These are phyloP conservation scores for Pyrenophora teres DNA, from an alignment of 2,329 filamentous ascomycete genomes.

Conservation along the genomic window DNA sequence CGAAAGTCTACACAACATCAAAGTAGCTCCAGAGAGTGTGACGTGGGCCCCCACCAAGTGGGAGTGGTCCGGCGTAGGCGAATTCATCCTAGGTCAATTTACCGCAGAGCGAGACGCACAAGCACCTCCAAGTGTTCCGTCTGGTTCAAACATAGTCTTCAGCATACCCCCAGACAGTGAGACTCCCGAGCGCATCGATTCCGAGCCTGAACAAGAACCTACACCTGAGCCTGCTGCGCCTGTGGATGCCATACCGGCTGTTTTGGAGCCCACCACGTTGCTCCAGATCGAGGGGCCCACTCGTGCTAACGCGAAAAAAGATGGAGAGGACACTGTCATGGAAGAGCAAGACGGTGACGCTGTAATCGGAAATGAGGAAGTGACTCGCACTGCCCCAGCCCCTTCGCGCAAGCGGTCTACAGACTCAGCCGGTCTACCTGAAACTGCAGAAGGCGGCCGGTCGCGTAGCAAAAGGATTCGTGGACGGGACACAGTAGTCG, in stretches of 20 bases:
- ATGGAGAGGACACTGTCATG: constrained; percentile 26
- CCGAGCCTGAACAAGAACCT: constrained; percentile 1
- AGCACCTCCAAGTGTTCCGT: constrained; percentile 24
- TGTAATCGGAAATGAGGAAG: constrained; percentile 24
- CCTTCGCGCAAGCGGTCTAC: constrained; percentile 64
- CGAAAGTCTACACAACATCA: constrained; percentile 16
- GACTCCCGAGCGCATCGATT: constrained; percentile 24
- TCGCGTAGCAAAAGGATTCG: constrained; percentile 65
- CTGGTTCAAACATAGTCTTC: constrained; percentile 51
- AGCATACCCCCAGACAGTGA: constrained; percentile 43
- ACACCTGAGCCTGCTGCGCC: constrained; percentile 6
- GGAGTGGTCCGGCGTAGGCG: constrained; percentile 56
- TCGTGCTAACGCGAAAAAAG: constrained; percentile 6
- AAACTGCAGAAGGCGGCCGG: constrained; percentile 61
- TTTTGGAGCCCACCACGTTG: constrained; percentile 9
- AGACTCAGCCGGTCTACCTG: constrained; percentile 63
- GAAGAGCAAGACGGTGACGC: constrained; percentile 21
- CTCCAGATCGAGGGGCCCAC: constrained; percentile 6
- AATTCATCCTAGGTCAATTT: constrained; percentile 53
- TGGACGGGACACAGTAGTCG: constrained; percentile 61
- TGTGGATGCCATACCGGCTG: constrained; percentile 6
- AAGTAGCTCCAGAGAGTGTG: constrained; percentile 45
- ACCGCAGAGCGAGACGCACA: constrained; percentile 48
- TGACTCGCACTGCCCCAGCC: constrained; percentile 32
- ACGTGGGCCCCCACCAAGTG: constrained; percentile 43